Evolutionary conservation across 1,284 basidiomycete genomes (phyloP).

Genomic region (Tetrapyrgos nigripes): DNA sequence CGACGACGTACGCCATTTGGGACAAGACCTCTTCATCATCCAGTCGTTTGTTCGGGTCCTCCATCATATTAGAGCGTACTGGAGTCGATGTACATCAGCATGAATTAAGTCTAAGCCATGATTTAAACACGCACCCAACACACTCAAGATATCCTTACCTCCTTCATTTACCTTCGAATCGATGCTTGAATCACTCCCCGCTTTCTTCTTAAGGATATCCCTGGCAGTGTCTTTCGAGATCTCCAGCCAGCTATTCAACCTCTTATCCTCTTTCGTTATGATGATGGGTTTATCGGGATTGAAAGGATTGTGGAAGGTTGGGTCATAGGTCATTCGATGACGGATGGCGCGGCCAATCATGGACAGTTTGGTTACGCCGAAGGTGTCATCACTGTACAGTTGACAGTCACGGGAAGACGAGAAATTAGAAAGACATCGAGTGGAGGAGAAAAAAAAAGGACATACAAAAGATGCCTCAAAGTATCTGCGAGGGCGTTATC

Average conservation of each 20-base stretch:
- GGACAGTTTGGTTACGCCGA: background rate
- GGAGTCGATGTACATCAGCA: background rate
- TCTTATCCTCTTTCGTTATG: constrained; percentile 6
- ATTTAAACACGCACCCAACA: constrained; percentile 2
- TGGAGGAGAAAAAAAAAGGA: background rate
- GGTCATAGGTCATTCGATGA: background rate
- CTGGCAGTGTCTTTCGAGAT: constrained; percentile 3
- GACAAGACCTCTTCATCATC: constrained; percentile 16
- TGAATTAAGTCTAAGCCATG: too few relatives aligned
- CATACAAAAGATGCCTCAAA: constrained; percentile 12
- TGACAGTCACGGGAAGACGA: background rate
- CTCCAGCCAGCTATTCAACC: background rate
- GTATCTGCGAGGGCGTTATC: background rate
- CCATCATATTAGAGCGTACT: constrained; percentile 7
- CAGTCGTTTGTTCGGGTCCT: constrained; percentile 10
- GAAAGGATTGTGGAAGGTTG: background rate
- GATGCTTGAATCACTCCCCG: constrained; percentile 16
- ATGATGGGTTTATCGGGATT: background rate
- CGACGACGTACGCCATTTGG: constrained; percentile 11
- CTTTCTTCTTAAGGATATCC: background rate
- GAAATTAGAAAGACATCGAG: background rate
- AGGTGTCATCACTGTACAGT: background rate
- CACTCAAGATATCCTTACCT: constrained; percentile 7
- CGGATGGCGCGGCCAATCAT: background rate
- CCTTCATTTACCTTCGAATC: background rate